phyloP scores from a whole-genome alignment of 2,329 filamentous ascomycete species.

The Rutstroemia sp. region DNA sequence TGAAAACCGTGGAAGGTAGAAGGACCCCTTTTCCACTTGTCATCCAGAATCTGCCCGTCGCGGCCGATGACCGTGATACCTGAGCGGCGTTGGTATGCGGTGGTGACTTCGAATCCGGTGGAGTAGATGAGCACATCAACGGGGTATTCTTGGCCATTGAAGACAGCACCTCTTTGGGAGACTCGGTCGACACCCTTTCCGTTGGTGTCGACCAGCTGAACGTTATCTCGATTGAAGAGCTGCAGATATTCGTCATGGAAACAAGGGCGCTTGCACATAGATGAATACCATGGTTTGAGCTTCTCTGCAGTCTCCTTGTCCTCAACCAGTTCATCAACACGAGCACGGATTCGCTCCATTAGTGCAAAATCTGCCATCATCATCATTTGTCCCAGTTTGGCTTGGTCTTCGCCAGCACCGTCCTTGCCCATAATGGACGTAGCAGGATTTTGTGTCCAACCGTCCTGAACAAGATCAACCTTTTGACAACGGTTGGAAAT shows the following conservation, averaged over 20 bases:
- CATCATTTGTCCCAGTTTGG: slow-evolving; percentile 2
- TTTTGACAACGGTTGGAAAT: slow-evolving; percentile 42
- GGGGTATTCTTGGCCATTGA: slow-evolving; percentile 35
- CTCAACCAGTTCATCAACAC: slow-evolving; percentile 37
- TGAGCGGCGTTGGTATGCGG: slow-evolving; percentile 2
- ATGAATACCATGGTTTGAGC: slow-evolving; percentile 44
- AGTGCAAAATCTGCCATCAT: slow-evolving; percentile 4
- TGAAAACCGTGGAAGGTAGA: slow-evolving; percentile 4
- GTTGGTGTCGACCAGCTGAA: slow-evolving; percentile 41
- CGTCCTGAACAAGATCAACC: slow-evolving; percentile 41
- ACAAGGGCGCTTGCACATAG: slow-evolving; percentile 48
- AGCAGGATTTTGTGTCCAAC: slow-evolving; percentile 41
- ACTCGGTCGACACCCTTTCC: slow-evolving; percentile 38
- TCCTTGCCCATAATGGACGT: slow-evolving; percentile 29
- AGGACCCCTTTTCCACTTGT: slow-evolving; percentile 3
- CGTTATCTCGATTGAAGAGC: slow-evolving; percentile 38
- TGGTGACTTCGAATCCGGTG: slow-evolving; percentile 49
- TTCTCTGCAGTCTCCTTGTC: slow-evolving; percentile 34
- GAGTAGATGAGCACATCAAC: slow-evolving; percentile 51
- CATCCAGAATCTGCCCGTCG: background rate
- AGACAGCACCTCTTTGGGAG: slow-evolving; percentile 36
- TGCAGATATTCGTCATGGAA: slow-evolving; percentile 50
- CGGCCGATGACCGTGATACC: background rate
- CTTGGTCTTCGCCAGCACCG: background rate
- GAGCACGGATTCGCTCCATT: slow-evolving; percentile 8